These are phyloP conservation scores for Penicillium sp. DNA, from an alignment of 2,329 filamentous ascomycete genomes.

Conservation along the genomic window DNA sequence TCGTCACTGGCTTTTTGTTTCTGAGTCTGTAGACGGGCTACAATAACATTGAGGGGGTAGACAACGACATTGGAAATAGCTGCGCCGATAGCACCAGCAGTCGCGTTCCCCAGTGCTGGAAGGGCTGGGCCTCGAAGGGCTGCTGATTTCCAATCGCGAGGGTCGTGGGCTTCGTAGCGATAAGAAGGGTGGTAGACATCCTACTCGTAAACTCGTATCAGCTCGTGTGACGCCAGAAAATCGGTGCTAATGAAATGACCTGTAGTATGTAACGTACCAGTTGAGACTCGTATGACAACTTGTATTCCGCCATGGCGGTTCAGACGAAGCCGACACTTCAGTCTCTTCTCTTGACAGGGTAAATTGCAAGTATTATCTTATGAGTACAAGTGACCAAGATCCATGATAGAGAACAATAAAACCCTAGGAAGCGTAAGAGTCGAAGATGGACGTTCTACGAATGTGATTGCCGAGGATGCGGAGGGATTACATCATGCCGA, in stretches of 20 bases:
- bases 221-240: neutral
- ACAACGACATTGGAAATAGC: slow-evolving; percentile 75
- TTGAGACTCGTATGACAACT: slow-evolving; percentile 63
- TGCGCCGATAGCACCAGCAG: slow-evolving; percentile 76
- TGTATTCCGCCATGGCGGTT: slow-evolving; percentile 59
- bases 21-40: slow-evolving; percentile 80
- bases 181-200: slow-evolving; percentile 49
- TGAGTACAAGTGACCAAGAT: neutral
- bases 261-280: slow-evolving; percentile 18
- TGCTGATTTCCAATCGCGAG: slow-evolving; percentile 33
- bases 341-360: neutral
- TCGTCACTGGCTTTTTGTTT: slow-evolving; percentile 46
- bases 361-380: neutral
- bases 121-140: slow-evolving; percentile 50
- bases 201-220: slow-evolving; percentile 23
- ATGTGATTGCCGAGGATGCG: slow-evolving; percentile 24
- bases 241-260: neutral
- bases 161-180: slow-evolving; percentile 36
- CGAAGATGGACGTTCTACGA: neutral
- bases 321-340: too few species aligned
- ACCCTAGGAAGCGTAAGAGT: neutral
- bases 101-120: slow-evolving; percentile 76
- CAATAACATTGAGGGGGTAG: slow-evolving; percentile 80
- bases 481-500: slow-evolving; percentile 28
- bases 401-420: neutral